phyloP scores from a whole-genome alignment of 371 early-diverging fungal species.

The Mortierella sp. region DNA sequence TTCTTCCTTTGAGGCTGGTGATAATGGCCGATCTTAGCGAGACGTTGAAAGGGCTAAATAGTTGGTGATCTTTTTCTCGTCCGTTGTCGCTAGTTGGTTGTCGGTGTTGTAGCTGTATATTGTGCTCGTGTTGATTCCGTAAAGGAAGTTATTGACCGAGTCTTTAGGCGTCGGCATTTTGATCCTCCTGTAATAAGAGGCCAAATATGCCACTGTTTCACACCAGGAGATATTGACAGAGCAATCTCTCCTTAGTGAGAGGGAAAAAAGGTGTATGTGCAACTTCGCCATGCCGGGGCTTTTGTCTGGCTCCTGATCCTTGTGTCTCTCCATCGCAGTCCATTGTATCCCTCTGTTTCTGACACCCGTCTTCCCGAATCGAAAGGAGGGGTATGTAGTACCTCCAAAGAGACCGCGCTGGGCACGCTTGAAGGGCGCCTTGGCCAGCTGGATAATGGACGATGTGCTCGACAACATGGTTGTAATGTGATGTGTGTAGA shows the following conservation, averaged over 20 bases:
- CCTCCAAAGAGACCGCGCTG: constrained; percentile 83
- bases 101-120: too few species aligned
- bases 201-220: too few species aligned
- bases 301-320: neutral
- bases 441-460: constrained; percentile 62
- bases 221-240: too few species aligned
- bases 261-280: neutral
- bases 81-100: neutral
- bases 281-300: neutral
- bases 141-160: too few species aligned
- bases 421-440: constrained; percentile 75
- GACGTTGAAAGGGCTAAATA: too few species aligned
- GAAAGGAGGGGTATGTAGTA: constrained; percentile 45
- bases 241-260: too few species aligned
- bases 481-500: constrained; percentile 1
- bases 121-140: too few species aligned
- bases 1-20: too few species aligned
- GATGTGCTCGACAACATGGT: constrained; percentile 54
- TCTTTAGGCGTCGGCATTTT: too few species aligned
- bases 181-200: too few species aligned
- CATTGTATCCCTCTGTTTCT: neutral
- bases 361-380: neutral
- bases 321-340: neutral
- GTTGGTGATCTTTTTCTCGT: neutral
- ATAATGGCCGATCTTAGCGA: neutral